phyloP scores from a whole-genome alignment of 2,329 filamentous ascomycete species.

The Teratosphaeria nubilosa region DNA sequence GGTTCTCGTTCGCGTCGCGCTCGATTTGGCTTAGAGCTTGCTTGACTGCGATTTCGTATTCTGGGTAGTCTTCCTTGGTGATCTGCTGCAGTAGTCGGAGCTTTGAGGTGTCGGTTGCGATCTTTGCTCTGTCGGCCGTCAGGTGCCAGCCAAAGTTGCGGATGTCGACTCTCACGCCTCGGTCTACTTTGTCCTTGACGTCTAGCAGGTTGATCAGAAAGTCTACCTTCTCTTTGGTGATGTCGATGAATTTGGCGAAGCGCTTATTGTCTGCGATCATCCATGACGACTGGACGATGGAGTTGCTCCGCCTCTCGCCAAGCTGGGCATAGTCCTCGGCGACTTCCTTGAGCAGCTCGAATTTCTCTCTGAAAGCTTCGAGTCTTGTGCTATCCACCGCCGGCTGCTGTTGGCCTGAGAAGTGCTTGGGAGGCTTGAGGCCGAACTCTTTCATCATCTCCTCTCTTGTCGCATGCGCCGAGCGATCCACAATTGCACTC shows the following conservation, averaged over 20 bases:
- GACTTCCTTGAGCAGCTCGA: constrained; percentile 32
- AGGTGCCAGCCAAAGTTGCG: constrained; percentile 40
- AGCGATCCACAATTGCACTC: constrained; percentile 37
- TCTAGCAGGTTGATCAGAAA: constrained; percentile 34
- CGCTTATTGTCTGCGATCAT: constrained; percentile 31
- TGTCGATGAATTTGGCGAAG: constrained; percentile 32
- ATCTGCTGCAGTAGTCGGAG: constrained; percentile 35
- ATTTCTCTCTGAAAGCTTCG: constrained; percentile 37
- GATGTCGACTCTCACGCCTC: constrained; percentile 36
- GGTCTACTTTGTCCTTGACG: constrained; percentile 35
- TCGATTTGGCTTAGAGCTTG: constrained; percentile 35
- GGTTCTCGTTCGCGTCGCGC: constrained; percentile 19
- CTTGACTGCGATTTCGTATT: constrained; percentile 33
- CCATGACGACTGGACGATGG: constrained; percentile 28
- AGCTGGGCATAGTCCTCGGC: constrained; percentile 22
- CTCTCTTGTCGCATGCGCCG: constrained; percentile 28
- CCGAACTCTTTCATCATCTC: constrained; percentile 38
- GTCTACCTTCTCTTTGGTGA: constrained; percentile 34
- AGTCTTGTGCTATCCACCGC: constrained; percentile 35
- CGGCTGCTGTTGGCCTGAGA: constrained; percentile 27
- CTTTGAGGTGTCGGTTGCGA: constrained; percentile 31
- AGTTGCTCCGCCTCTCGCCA: constrained; percentile 18
- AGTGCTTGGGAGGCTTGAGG: constrained; percentile 34
- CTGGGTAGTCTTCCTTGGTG: constrained; percentile 33
- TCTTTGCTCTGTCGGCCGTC: constrained; percentile 19